A percentile compares a stretch with the other conserved stretches of the same genome.
Evolutionary conservation across 352 stramenopile species (phyloP).

Genomic region (Phytophthora ohioensis): DNA sequence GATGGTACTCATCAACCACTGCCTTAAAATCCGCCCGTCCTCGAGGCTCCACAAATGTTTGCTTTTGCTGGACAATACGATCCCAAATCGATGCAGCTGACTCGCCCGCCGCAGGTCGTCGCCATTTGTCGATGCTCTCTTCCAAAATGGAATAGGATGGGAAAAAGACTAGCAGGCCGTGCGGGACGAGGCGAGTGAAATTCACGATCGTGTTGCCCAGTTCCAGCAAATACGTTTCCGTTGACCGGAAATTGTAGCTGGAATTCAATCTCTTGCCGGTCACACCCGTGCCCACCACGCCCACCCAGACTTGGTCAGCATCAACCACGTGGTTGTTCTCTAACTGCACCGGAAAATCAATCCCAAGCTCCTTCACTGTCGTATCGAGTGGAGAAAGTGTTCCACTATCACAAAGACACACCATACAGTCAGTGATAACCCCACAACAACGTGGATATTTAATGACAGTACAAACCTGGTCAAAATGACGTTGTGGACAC

Average conservation of each 20-base stretch:
- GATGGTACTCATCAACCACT: slow-evolving; percentile 85
- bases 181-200: slow-evolving; percentile 94
- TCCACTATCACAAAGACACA: slow-evolving; percentile 71
- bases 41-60: slow-evolving; percentile 82
- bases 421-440: slow-evolving; percentile 6
- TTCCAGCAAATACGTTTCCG: slow-evolving; percentile 95
- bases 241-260: slow-evolving; percentile 95
- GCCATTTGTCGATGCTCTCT: slow-evolving; percentile 83
- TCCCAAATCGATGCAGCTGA: slow-evolving; percentile 79
- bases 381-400: slow-evolving; percentile 97
- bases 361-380: slow-evolving; percentile 96
- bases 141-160: slow-evolving; percentile 98
- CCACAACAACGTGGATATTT: background rate
- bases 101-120: slow-evolving; percentile 48
- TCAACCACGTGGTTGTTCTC: slow-evolving; percentile 99
- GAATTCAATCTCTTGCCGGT: slow-evolving; percentile 94
- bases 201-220: slow-evolving; percentile 97
- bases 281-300: slow-evolving; percentile 94
- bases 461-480: slow-evolving; percentile 66
- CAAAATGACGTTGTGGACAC: slow-evolving; percentile 90
- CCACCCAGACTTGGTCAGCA: slow-evolving; percentile 86
- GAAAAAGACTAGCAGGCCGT: slow-evolving; percentile 99
- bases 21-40: slow-evolving; percentile 78
- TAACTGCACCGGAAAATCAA: slow-evolving; percentile 96
- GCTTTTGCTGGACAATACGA: slow-evolving; percentile 78